Percentiles rank a stretch among this genome's conserved stretches.
Evolutionary conservation across 2,329 filamentous ascomycete genomes (phyloP).

Genomic region (Clarireedia monteithiana): DNA sequence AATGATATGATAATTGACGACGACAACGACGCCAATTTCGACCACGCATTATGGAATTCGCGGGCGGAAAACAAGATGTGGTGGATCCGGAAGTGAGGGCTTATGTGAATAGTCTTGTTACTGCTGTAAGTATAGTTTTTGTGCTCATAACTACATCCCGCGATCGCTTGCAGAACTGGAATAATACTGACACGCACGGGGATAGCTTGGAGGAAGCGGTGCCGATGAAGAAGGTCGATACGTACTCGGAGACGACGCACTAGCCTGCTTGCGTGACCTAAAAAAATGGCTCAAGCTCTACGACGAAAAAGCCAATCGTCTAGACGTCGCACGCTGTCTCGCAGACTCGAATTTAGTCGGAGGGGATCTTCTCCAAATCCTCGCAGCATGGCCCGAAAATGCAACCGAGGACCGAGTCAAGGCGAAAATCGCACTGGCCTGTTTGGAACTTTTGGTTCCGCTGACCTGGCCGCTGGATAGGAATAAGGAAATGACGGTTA

Average conservation of each 20-base stretch:
- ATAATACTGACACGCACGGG: conserved; percentile 10
- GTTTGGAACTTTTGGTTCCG: conserved; percentile 83
- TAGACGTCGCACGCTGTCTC: conserved; percentile 90
- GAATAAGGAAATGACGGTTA: conserved; percentile 77
- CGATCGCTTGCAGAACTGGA: conserved; percentile 8
- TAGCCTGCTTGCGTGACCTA: conserved; percentile 86
- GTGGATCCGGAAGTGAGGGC: conserved; percentile 91
- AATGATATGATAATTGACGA: neutral
- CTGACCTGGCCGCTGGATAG: conserved; percentile 90
- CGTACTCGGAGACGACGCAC: conserved; percentile 83
- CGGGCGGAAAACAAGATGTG: conserved; percentile 46
- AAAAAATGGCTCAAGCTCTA: conserved; percentile 93
- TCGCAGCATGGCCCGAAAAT: conserved; percentile 72
- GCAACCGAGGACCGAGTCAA: conserved; percentile 66
- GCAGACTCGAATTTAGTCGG: conserved; percentile 88
- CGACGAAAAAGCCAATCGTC: conserved; percentile 85
- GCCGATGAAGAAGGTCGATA: conserved; percentile 76
- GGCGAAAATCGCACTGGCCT: conserved; percentile 73
- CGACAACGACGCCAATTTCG: neutral
- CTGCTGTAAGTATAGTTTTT: conserved; percentile 47
- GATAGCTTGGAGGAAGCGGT: conserved; percentile 78
- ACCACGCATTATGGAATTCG: conserved; percentile 43
- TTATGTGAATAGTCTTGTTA: conserved; percentile 87
- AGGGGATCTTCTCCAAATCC: conserved; percentile 82
- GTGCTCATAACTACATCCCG: neutral